Conservation (phyloP, 176 grass and related monocot genomes). For the Melocanna baccifera region DNA sequence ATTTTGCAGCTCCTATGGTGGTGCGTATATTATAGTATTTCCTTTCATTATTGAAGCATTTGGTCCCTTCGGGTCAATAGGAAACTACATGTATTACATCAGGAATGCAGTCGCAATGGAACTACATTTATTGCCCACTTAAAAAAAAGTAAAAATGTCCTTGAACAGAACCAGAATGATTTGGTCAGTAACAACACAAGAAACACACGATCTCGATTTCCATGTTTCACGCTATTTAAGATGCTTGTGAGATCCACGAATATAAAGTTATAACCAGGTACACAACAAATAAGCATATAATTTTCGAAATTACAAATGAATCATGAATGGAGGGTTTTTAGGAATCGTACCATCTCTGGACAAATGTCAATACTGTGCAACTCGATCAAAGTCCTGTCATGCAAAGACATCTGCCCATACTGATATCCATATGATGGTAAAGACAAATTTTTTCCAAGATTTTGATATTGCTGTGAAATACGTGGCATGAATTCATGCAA, state of each 20-base stretch:
- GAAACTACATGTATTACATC: not conserved
- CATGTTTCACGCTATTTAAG: not conserved
- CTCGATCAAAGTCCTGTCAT: conserved; percentile 67
- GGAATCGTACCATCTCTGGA: conserved; percentile 48
- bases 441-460: conserved; percentile 32
- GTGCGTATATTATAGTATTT: not conserved
- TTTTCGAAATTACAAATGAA: conserved; percentile 23
- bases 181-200: not conserved
- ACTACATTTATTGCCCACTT: not conserved
- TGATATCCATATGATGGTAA: conserved; percentile 42
- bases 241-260: not conserved
- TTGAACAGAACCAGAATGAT: conserved; percentile 1
- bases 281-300: conserved; percentile 25
- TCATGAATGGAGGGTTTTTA: conserved; percentile 12
- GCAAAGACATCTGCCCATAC: conserved; percentile 61
- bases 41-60: not conserved
- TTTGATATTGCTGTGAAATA: conserved; percentile 28
- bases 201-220: not conserved
- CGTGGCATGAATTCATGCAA: conserved; percentile 32
- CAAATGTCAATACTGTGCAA: conserved; percentile 60
- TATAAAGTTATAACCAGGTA: conserved; percentile 12
- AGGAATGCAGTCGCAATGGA: not conserved
- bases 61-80: not conserved
- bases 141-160: not conserved
- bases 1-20: not conserved